Evolutionary conservation across 768 basidiomycete species (phyloP).

Genomic region (Boletus sensibilis): DNA sequence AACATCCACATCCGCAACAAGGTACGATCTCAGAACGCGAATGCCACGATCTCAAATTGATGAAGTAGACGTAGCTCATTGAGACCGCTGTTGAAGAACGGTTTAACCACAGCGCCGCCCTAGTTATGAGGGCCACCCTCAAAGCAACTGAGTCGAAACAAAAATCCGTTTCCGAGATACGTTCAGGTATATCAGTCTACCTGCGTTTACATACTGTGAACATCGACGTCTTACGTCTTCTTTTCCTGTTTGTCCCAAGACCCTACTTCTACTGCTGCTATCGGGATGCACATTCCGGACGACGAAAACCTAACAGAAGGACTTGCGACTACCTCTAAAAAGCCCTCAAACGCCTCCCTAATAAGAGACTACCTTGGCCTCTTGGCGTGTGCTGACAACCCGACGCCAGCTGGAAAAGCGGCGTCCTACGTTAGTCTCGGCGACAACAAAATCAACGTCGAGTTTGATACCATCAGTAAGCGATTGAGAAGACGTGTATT

Average conservation of each 20-base stretch:
- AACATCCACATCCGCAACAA: slow-evolving; percentile 84
- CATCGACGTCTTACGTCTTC: background rate
- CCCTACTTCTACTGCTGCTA: slow-evolving; percentile 62
- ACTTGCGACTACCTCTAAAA: slow-evolving; percentile 56
- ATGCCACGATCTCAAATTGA: slow-evolving; percentile 7
- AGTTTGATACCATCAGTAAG: slow-evolving; percentile 70
- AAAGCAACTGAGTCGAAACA: slow-evolving; percentile 69
- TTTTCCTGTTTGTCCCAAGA: slow-evolving; percentile 38
- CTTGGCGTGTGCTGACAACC: slow-evolving; percentile 80
- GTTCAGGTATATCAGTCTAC: slow-evolving; percentile 50
- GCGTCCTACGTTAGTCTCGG: slow-evolving; percentile 69
- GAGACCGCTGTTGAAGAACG: slow-evolving; percentile 73
- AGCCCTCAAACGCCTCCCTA: slow-evolving; percentile 51
- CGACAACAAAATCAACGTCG: slow-evolving; percentile 73
- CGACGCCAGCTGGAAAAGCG: slow-evolving; percentile 66
- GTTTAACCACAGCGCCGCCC: slow-evolving; percentile 72
- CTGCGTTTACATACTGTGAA: background rate
- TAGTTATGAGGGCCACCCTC: slow-evolving; percentile 69
- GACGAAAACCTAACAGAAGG: slow-evolving; percentile 61
- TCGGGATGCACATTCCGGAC: slow-evolving; percentile 63
- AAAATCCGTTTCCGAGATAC: slow-evolving; percentile 54
- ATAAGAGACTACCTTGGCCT: slow-evolving; percentile 82
- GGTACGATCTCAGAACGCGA: slow-evolving; percentile 40
- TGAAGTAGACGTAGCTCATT: slow-evolving; percentile 56
- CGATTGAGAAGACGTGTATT: slow-evolving; percentile 69